These are phyloP conservation scores for Saccharomycopsis sp. DNA, from an alignment of 805 yeast genomes.

Conservation along the genomic window DNA sequence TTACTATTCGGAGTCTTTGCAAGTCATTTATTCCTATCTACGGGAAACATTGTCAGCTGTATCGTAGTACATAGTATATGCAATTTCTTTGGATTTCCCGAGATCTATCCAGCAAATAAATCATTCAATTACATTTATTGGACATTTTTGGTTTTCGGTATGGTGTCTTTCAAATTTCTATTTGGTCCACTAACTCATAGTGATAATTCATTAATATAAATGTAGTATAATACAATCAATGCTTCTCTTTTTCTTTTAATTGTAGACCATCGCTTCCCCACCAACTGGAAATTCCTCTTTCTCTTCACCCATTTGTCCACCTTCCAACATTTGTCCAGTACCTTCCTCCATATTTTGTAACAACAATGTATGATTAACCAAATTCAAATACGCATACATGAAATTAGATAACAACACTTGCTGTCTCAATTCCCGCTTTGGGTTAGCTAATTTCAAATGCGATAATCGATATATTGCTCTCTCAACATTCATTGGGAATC, in stretches of 20 bases:
- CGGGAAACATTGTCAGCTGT: slow-evolving; percentile 49
- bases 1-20: slow-evolving; percentile 66
- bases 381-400: slow-evolving; percentile 93
- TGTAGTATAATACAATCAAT: too few species aligned
- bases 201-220: too few species aligned
- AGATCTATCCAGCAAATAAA: slow-evolving; percentile 22
- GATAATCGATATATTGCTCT: slow-evolving; percentile 90
- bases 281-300: slow-evolving; percentile 8
- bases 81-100: slow-evolving; percentile 66
- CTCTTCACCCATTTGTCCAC: slow-evolving; percentile 4
- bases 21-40: slow-evolving; percentile 44
- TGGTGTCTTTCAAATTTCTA: slow-evolving; percentile 30
- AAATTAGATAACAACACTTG: slow-evolving; percentile 91
- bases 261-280: too few species aligned
- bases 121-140: slow-evolving; percentile 33
- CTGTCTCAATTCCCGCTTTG: slow-evolving; percentile 82
- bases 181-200: slow-evolving; percentile 28
- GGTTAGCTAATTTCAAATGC: slow-evolving; percentile 89
- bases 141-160: slow-evolving; percentile 37
- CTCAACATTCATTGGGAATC: slow-evolving; percentile 93
- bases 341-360: slow-evolving; percentile 52
- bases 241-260: too few species aligned
- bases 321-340: slow-evolving; percentile 13
- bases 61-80: slow-evolving; percentile 58
- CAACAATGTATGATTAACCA: slow-evolving; percentile 86